phyloP scores from a whole-genome alignment of 305 asterid species.

The Solanum aculeatissimum region DNA sequence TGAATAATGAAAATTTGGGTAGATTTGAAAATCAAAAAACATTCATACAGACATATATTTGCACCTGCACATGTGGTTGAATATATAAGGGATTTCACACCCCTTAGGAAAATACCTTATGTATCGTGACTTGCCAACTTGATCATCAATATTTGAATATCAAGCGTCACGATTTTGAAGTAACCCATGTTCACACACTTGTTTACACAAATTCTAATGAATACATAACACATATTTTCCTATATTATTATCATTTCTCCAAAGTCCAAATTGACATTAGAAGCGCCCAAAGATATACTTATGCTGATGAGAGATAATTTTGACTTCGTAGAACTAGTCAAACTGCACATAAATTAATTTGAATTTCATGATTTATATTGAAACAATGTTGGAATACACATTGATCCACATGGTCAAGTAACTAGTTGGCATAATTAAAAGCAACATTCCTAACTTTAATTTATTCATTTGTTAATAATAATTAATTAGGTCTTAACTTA shows the following conservation, averaged over 20 bases:
- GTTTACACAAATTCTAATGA: background rate
- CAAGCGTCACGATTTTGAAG: background rate
- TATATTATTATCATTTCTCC: background rate
- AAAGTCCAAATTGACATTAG: background rate
- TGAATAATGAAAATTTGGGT: background rate
- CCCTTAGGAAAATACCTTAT: background rate
- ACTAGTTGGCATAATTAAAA: background rate
- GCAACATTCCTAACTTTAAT: background rate
- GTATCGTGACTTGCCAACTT: background rate
- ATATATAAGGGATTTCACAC: background rate
- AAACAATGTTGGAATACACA: background rate
- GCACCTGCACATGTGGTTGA: background rate
- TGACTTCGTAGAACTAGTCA: rapidly evolving
- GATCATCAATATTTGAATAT: background rate
- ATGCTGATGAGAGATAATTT: rapidly evolving
- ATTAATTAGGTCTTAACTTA: background rate
- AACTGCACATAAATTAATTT: background rate
- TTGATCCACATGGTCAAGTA: background rate
- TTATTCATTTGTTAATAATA: background rate
- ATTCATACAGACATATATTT: background rate
- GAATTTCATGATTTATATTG: background rate
- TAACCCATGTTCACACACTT: background rate
- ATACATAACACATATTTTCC: background rate
- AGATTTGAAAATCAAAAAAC: too few species aligned
- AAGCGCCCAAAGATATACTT: background rate